Conservation (phyloP, 345 rosid genomes). For the Salix arbutifolia region DNA sequence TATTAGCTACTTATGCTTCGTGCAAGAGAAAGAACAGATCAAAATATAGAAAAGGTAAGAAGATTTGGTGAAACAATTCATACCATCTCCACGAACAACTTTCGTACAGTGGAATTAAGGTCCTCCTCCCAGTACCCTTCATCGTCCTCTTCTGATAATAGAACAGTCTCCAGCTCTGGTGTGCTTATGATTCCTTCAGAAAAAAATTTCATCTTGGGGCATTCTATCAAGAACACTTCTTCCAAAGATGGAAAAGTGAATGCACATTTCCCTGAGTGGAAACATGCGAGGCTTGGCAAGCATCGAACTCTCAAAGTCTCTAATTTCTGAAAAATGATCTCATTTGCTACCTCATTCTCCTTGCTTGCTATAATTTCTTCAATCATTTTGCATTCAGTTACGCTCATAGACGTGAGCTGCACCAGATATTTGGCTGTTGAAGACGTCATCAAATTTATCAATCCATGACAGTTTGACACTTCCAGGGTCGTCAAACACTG, state of each 20-base stretch:
- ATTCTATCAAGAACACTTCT: neutral
- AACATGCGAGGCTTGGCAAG: slow-evolving; percentile 5
- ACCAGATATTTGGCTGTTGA: slow-evolving; percentile 1
- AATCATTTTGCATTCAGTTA: slow-evolving; percentile 5
- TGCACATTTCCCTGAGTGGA: neutral
- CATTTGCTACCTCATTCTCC: neutral
- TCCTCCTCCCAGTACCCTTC: neutral
- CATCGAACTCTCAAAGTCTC: neutral
- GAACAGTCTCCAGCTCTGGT: slow-evolving; percentile 2
- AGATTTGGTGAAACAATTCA: neutral
- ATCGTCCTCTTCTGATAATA: neutral
- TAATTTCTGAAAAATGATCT: neutral
- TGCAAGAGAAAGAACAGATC: neutral
- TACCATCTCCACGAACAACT: neutral
- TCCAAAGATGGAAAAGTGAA: slow-evolving; percentile 2
- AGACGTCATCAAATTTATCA: neutral
- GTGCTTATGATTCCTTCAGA: neutral
- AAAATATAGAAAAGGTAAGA: neutral
- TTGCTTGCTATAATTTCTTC: neutral
- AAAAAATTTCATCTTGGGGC: slow-evolving; percentile 9
- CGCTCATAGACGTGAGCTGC: neutral
- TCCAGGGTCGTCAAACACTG: neutral
- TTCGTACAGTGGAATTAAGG: slow-evolving; percentile 3
- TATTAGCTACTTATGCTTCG: neutral
- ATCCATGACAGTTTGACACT: neutral